A percentile compares a stretch with the other conserved stretches of the same genome.
phyloP scores from a whole-genome alignment of 2,329 filamentous ascomycete genomes.

The Talaromyces albobiverticillius region DNA sequence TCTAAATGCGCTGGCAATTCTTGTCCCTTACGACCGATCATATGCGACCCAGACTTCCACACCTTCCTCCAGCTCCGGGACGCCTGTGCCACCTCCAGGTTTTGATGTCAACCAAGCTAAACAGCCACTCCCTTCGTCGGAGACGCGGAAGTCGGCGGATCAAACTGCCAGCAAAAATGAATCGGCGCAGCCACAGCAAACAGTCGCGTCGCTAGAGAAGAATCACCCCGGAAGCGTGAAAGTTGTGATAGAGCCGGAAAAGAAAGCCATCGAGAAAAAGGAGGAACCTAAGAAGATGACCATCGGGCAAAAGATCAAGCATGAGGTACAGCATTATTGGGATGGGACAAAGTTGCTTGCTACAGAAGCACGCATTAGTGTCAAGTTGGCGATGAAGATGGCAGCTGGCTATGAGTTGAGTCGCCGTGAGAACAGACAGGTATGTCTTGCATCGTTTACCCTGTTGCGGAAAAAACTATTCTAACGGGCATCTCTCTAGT shows the following conservation, averaged over 20 bases:
- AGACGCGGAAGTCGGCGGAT: constrained; percentile 27
- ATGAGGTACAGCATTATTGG: constrained; percentile 93
- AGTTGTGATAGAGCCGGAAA: constrained; percentile 42
- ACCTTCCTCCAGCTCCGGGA: constrained; percentile 35
- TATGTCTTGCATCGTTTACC: constrained; percentile 26
- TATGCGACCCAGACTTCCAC: constrained; percentile 59
- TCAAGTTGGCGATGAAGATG: constrained; percentile 91
- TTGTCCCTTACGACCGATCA: constrained; percentile 50
- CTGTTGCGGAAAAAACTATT: not conserved
- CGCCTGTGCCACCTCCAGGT: constrained; percentile 73
- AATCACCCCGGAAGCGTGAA: constrained; percentile 29
- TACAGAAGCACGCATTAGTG: constrained; percentile 90
- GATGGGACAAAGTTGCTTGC: constrained; percentile 94
- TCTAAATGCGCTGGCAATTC: constrained; percentile 56
- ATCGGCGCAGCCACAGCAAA: constrained; percentile 26
- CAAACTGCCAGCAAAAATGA: constrained; percentile 30
- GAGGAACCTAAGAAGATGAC: constrained; percentile 85
- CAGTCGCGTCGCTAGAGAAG: not conserved
- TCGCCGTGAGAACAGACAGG: constrained; percentile 85
- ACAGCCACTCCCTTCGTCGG: constrained; percentile 69
- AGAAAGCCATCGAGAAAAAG: constrained; percentile 60
- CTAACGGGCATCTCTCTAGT: constrained; percentile 35
- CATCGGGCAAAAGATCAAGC: constrained; percentile 88
- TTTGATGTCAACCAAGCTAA: constrained; percentile 89
- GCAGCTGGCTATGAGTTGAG: constrained; percentile 95